These are phyloP conservation scores for Phytophthora sp. DNA, from an alignment of 352 stramenopile species.

Conservation along the genomic window DNA sequence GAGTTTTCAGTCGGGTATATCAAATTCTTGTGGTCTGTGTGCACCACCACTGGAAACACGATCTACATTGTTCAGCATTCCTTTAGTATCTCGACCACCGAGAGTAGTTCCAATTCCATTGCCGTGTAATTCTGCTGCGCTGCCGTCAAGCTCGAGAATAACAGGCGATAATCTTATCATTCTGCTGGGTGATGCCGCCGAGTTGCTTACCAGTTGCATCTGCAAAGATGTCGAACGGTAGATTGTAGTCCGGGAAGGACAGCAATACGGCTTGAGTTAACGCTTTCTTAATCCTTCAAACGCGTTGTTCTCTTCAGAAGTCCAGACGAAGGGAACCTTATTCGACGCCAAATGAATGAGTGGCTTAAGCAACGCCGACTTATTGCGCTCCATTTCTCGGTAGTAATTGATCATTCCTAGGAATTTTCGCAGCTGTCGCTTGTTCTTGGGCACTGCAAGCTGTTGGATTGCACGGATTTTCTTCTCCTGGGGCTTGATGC, in stretches of 20 bases:
- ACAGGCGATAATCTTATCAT: not conserved
- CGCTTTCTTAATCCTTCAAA: slow-evolving; percentile 16
- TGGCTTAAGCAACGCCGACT: no score
- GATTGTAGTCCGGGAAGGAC: not conserved
- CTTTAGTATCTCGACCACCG: not conserved
- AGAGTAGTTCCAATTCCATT: not conserved
- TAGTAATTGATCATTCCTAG: slow-evolving; percentile 18
- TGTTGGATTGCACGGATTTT: slow-evolving; percentile 1
- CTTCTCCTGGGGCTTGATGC: slow-evolving; percentile 14
- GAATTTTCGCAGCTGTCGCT: slow-evolving; percentile 7
- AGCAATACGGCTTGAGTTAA: slow-evolving; percentile 6
- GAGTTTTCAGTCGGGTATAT: not conserved
- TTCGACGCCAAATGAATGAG: not conserved
- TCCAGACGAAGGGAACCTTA: slow-evolving; percentile 2
- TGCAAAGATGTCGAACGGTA: not conserved
- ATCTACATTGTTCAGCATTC: not conserved
- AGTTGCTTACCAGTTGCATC: not conserved
- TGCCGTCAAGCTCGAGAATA: not conserved
- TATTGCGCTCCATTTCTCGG: slow-evolving; percentile 9
- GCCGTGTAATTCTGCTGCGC: not conserved
- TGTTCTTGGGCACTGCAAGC: not conserved
- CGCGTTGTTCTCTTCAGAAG: not conserved
- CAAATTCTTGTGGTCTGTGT: not conserved
- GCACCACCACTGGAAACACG: not conserved
- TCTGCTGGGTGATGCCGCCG: not conserved